Conservation (phyloP, 2,329 filamentous ascomycete species). For the Aschersonia sp. region DNA sequence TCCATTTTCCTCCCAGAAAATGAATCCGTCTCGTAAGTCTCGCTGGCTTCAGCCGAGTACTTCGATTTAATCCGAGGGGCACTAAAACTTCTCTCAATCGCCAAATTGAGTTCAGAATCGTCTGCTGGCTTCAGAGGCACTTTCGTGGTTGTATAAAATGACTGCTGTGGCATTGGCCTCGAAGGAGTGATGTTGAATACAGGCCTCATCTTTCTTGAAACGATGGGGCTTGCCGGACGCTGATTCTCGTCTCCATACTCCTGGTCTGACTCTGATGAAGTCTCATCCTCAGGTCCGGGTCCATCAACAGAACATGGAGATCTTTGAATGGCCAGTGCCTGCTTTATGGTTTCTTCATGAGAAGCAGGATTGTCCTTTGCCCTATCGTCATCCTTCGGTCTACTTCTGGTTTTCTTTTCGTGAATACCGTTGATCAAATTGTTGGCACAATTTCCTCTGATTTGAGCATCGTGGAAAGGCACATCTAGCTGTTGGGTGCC, state of each 20-base stretch:
- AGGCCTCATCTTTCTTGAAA: constrained; percentile 12
- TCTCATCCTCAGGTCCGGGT: constrained; percentile 24
- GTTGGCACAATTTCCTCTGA: too few relatives aligned
- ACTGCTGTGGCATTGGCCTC: constrained; percentile 29
- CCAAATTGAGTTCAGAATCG: constrained; percentile 33
- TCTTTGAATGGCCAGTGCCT: not conserved
- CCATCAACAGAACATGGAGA: constrained; percentile 23
- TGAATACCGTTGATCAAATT: too few relatives aligned
- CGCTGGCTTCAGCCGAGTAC: too few relatives aligned
- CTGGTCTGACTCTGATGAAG: constrained; percentile 45
- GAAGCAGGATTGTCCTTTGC: constrained; percentile 40
- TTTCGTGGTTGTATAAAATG: constrained; percentile 60
- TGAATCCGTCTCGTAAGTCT: too few relatives aligned
- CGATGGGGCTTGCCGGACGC: constrained; percentile 36
- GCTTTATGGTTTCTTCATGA: constrained; percentile 15
- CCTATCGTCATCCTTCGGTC: constrained; percentile 32
- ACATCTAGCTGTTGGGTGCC: too few relatives aligned
- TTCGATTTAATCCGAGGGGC: constrained; percentile 28
- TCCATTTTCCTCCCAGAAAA: not conserved
- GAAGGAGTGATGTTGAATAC: constrained; percentile 39
- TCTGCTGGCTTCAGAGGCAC: constrained; percentile 59
- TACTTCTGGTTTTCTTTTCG: too few relatives aligned
- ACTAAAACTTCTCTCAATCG: constrained; percentile 36
- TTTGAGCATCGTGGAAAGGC: too few relatives aligned
- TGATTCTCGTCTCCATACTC: constrained; percentile 55